Conservation (phyloP, 129 eudicot species). For the Cynara cardunculus region DNA sequence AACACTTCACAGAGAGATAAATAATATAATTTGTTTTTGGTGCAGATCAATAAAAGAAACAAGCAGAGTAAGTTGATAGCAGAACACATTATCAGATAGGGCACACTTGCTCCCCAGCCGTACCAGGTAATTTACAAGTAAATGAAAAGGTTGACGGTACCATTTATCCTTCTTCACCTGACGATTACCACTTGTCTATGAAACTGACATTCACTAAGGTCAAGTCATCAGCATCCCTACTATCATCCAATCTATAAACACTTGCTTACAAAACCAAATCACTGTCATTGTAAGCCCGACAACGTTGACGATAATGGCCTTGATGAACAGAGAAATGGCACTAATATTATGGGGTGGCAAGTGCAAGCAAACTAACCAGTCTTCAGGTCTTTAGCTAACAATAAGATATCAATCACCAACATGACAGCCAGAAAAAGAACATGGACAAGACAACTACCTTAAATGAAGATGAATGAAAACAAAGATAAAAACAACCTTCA, state of each 20-base stretch:
- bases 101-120: background rate
- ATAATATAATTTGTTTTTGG: background rate
- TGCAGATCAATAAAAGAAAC: background rate
- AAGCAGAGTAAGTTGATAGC: too few relatives aligned
- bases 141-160: background rate
- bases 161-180: background rate
- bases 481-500: background rate
- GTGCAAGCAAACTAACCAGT: background rate
- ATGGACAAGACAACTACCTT: background rate
- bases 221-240: background rate
- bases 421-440: background rate
- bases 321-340: background rate
- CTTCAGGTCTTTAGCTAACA: background rate
- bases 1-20: background rate
- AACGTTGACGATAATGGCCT: background rate
- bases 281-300: background rate
- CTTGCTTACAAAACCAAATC: background rate
- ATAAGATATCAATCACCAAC: background rate
- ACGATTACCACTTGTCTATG: background rate
- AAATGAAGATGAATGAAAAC: too few relatives aligned
- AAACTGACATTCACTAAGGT: background rate
- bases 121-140: too few relatives aligned
- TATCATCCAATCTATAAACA: background rate
- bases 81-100: background rate
- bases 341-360: background rate